These are phyloP conservation scores for Monosporozyma servazzii DNA, from an alignment of 805 yeast species.

Conservation along the genomic window DNA sequence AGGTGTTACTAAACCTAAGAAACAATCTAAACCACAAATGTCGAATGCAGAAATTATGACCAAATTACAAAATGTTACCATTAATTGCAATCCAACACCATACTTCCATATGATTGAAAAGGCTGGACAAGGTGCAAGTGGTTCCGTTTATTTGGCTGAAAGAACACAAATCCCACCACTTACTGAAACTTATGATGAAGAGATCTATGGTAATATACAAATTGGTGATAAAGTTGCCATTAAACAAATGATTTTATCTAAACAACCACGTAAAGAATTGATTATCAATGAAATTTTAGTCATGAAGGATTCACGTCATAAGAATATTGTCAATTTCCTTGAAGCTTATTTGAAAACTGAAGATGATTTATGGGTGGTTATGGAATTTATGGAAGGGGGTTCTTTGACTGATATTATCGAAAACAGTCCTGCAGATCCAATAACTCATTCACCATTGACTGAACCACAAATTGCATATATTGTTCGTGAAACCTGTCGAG, in stretches of 20 bases:
- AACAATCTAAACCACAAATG: constrained; percentile 52
- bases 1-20: constrained; percentile 29
- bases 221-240: constrained; percentile 76
- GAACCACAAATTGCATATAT: constrained; percentile 90
- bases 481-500: constrained; percentile 82
- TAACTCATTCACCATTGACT: constrained; percentile 36
- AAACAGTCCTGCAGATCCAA: constrained; percentile 52
- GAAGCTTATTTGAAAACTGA: constrained; percentile 79
- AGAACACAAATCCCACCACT: constrained; percentile 37
- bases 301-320: constrained; percentile 92
- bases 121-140: constrained; percentile 98
- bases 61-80: constrained; percentile 73
- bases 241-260: constrained; percentile 86
- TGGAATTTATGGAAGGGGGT: constrained; percentile 99
- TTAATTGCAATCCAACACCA: constrained; percentile 77
- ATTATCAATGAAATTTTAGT: constrained; percentile 93
- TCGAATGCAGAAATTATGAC: constrained; percentile 84
- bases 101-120: constrained; percentile 66
- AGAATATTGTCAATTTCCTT: constrained; percentile 87
- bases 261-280: constrained; percentile 89
- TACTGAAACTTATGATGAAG: constrained; percentile 8
- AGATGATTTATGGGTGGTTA: constrained; percentile 92
- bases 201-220: constrained; percentile 15
- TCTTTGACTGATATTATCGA: constrained; percentile 92
- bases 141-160: constrained; percentile 85